Evolutionary conservation across 2,329 filamentous ascomycete genomes (phyloP).

Genomic region (Fusarium solani-melongenae): DNA sequence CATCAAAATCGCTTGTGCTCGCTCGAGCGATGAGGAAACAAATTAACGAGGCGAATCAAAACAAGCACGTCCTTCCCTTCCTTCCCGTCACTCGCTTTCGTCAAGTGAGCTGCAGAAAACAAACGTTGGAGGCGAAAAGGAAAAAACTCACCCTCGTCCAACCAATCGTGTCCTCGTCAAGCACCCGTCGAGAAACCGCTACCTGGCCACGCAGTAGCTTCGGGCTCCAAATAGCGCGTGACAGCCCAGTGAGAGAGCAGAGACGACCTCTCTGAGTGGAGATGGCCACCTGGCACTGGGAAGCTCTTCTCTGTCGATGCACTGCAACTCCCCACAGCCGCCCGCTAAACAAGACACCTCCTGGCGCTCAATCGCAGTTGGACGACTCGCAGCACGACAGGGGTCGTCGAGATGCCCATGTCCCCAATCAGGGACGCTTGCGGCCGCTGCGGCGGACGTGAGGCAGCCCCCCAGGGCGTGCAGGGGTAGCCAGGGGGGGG

Average conservation of each 20-base stretch:
- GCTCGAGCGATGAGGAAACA: constrained; percentile 20
- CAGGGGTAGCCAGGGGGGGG: constrained; percentile 29
- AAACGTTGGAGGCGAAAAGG: constrained; percentile 6
- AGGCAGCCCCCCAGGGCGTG: constrained; percentile 33
- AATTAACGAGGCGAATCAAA: constrained; percentile 7
- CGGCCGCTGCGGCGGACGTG: constrained; percentile 40
- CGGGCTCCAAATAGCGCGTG: constrained; percentile 36
- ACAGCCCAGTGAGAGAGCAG: constrained; percentile 37
- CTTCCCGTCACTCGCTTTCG: not conserved
- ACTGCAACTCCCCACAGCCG: constrained; percentile 15
- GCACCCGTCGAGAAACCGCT: constrained; percentile 24
- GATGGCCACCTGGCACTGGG: constrained; percentile 26
- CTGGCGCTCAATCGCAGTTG: constrained; percentile 26
- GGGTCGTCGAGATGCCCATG: constrained; percentile 15
- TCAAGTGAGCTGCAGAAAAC: constrained; percentile 1
- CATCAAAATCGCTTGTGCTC: constrained; percentile 9
- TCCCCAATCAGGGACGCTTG: constrained; percentile 35
- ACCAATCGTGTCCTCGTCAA: constrained; percentile 26
- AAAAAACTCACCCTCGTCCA: constrained; percentile 8
- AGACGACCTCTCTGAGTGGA: constrained; percentile 32
- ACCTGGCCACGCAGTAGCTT: constrained; percentile 40
- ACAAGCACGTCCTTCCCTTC: not conserved
- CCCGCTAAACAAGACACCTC: constrained; percentile 15
- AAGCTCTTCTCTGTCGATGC: constrained; percentile 1
- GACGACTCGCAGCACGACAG: constrained; percentile 16